phyloP scores from a whole-genome alignment of 306 rosid species.

The Delonix regia region DNA sequence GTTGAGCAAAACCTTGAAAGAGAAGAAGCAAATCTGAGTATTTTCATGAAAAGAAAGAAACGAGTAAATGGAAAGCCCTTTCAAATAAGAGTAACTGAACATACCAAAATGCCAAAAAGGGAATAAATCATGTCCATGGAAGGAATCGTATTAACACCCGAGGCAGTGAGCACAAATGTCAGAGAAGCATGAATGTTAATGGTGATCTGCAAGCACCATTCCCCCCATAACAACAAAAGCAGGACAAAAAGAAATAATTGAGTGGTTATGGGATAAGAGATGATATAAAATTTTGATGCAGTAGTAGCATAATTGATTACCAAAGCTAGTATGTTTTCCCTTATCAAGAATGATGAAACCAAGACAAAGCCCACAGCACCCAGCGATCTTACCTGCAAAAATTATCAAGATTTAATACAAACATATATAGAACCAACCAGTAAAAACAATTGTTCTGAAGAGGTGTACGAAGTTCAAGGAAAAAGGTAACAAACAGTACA shows the following conservation, averaged over 20 bases:
- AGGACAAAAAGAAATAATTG: neutral
- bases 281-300: neutral
- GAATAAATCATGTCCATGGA: constrained; percentile 75
- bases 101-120: constrained; percentile 78
- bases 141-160: constrained; percentile 69
- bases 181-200: constrained; percentile 95
- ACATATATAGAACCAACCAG: neutral
- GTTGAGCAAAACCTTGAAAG: constrained; percentile 73
- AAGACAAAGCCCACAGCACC: constrained; percentile 93
- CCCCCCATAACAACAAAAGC: constrained; percentile 8
- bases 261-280: constrained; percentile 4
- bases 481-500: constrained; percentile 61
- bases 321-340: constrained; percentile 91
- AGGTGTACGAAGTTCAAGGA: constrained; percentile 7
- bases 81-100: neutral
- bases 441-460: constrained; percentile 22
- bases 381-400: constrained; percentile 72
- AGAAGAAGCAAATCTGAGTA: constrained; percentile 25
- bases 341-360: constrained; percentile 78
- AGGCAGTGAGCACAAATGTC: constrained; percentile 76
- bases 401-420: constrained; percentile 7
- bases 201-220: constrained; percentile 71
- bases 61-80: neutral
- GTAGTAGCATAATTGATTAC: constrained; percentile 49
- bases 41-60: constrained; percentile 17